These are phyloP conservation scores for Taiozyma sp. DNA, from an alignment of 1,139 yeast genomes.

Conservation along the genomic window DNA sequence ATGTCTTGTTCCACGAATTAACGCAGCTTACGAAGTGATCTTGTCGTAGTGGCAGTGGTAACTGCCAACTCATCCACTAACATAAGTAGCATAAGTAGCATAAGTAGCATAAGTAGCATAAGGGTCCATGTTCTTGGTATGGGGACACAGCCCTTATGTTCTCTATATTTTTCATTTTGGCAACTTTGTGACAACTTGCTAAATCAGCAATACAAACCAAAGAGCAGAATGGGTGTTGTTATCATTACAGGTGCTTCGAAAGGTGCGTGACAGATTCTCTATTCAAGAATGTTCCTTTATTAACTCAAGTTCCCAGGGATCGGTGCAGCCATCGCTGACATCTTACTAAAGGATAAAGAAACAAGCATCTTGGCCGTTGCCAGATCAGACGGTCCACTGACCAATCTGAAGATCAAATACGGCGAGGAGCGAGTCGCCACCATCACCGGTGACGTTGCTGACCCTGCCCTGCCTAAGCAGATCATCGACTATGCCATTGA, in stretches of 20 bases:
- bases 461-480: conserved; percentile 34
- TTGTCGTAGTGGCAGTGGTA: no score
- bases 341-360: conserved; percentile 37
- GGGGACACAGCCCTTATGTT: no score
- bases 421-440: conserved; percentile 48
- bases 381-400: conserved; percentile 48
- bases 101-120: no score
- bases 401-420: conserved; percentile 37
- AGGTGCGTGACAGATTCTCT: conserved; percentile 26
- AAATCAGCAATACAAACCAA: no score
- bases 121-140: no score
- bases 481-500: conserved; percentile 45
- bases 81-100: no score
- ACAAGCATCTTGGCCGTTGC: conserved; percentile 74
- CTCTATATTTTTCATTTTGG: no score
- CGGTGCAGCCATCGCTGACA: conserved; percentile 66
- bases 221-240: conserved; percentile 22
- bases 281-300: neutral
- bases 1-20: no score
- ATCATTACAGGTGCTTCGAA: conserved; percentile 49
- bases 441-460: conserved; percentile 66
- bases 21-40: no score
- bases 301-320: conserved; percentile 43
- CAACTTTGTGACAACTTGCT: no score
- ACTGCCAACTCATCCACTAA: no score